Percentiles rank a stretch among this genome's conserved stretches.
phyloP scores from a whole-genome alignment of 2,329 filamentous ascomycete genomes.

The Plectosphaerella cucumerina region DNA sequence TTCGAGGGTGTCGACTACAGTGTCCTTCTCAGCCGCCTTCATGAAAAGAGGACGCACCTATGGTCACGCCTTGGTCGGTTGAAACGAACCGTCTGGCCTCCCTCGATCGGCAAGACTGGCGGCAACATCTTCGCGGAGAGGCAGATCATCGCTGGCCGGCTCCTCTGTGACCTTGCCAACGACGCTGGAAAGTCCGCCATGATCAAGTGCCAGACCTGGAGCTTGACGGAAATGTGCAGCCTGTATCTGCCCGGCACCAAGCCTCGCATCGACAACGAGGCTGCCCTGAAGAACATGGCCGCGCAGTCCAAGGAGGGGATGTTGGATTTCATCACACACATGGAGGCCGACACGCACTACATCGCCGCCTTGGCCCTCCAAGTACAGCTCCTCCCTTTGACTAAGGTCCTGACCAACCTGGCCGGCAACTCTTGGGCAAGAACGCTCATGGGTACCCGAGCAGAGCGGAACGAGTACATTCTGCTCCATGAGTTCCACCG shows the following conservation, averaged over 20 bases:
- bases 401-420: constrained; percentile 92
- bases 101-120: constrained; percentile 77
- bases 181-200: constrained; percentile 96
- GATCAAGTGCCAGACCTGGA: constrained; percentile 98
- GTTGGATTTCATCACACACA: constrained; percentile 90
- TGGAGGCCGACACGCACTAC: constrained; percentile 93
- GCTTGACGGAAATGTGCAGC: constrained; percentile 93
- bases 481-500: constrained; percentile 92
- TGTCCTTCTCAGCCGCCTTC: constrained; percentile 78
- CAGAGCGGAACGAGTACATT: constrained; percentile 99
- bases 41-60: constrained; percentile 85
- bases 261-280: constrained; percentile 79
- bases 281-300: constrained; percentile 81
- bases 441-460: constrained; percentile 90
- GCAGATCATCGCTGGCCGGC: constrained; percentile 79
- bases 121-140: constrained; percentile 92
- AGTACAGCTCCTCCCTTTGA: constrained; percentile 87
- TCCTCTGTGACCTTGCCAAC: constrained; percentile 92
- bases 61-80: constrained; percentile 93
- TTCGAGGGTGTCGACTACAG: constrained; percentile 98
- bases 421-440: constrained; percentile 98
- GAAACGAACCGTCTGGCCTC: constrained; percentile 80
- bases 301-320: constrained; percentile 72
- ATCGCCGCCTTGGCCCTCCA: constrained; percentile 86
- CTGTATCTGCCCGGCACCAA: constrained; percentile 75